Evolutionary conservation across 192 early-diverging fungal species (phyloP), one percentile per base, ranked within the genome.

Genomic region (Thoreauomyces humboldtii): DNA sequence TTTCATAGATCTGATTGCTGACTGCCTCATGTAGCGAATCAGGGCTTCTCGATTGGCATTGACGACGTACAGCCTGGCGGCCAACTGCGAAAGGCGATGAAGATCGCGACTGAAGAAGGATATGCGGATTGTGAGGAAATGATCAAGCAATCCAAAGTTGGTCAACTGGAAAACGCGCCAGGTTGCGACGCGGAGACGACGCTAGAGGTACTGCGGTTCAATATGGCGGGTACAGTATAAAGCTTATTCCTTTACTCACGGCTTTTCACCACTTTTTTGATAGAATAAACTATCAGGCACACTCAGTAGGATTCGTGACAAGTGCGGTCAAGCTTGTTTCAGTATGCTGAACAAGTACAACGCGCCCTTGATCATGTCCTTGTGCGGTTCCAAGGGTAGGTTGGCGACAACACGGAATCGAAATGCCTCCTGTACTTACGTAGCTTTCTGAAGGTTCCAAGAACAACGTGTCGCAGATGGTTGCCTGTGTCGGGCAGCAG

Each of bases 401-500:
- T 50, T 9, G 47, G 7, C 45, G 60, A 65, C 17, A 33, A 27
- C 25, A 34, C 22, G 22, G n/a, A 65, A 19, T 27, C n/a, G n/a
- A n/a, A n/a, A n/a, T n/a, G n/a, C n/a, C n/a, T n/a, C n/a, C n/a
- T n/a, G n/a, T n/a, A n/a, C n/a, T n/a, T n/a, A n/a, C n/a, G 32
- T 51, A 51, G 17, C 19, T 58, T 52, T 35, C 24, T 69, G 27
- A 69, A 88, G 87, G 97, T 66, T 98, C 95, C 46, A 84, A 90
- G 43, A 86, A 95, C 73, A 99, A 99, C 81, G 96, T 98, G 64
- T 97, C 92, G 27, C 98, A 99, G 72, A 99, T 99, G 98, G 92
- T 98, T 68, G 95, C 96, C 60, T 96, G 94, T 87, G 98, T 99
- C 61, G 98, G 95, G 64, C 98, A 99, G 78, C 98, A 99, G 71